Evolutionary conservation across 768 basidiomycete genomes (phyloP).

Genomic region (Lactarius quietus): DNA sequence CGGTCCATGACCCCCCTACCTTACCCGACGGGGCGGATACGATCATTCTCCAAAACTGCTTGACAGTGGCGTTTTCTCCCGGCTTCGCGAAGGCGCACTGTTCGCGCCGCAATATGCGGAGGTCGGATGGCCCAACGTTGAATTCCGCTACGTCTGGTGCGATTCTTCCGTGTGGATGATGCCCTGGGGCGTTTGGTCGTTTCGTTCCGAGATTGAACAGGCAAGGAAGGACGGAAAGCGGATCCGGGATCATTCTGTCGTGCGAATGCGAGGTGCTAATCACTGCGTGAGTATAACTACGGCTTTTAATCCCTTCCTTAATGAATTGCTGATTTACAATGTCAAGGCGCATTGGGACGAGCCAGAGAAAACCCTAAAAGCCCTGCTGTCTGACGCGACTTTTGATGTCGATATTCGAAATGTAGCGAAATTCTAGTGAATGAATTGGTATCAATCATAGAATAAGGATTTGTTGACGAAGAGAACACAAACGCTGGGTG

Average conservation of each 20-base stretch:
- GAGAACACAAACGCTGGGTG: too few species aligned
- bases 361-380: background rate
- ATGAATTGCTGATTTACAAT: background rate
- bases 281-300: background rate
- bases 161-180: background rate
- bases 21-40: background rate
- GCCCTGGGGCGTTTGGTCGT: background rate
- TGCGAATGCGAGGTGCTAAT: background rate
- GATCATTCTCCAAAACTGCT: background rate
- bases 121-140: background rate
- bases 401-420: background rate
- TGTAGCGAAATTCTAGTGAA: background rate
- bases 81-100: background rate
- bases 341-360: background rate
- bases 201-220: background rate
- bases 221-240: background rate
- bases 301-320: background rate
- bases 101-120: background rate
- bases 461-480: too few species aligned
- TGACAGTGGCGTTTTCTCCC: background rate
- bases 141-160: constrained; percentile 3
- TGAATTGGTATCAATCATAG: too few species aligned
- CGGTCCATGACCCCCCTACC: background rate
- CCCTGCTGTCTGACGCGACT: background rate
- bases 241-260: background rate